Evolutionary conservation across 768 basidiomycete species (phyloP), one percentile per base, ranked within the genome.

Genomic region (Mycena maculata): DNA sequence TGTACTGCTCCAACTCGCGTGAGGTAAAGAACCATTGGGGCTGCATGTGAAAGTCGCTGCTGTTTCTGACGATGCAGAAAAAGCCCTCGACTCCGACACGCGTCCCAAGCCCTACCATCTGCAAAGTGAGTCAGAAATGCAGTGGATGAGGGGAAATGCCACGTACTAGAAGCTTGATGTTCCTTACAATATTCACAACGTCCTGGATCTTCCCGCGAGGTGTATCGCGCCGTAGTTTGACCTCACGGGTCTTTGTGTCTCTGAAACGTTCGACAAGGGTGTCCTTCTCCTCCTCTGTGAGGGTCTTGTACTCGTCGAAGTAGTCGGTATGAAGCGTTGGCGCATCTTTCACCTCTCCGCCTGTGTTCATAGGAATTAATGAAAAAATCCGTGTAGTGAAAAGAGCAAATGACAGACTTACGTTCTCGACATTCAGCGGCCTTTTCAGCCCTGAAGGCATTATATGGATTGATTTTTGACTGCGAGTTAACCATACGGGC

Each of bases 1-100:
- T 62, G 56, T 73, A 73, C 4, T 70, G 47, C 1, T 42, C 48
- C 11, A 73, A 27, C 41, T 59, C 65, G 16, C 58, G 20, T 2
- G 44, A 47, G 0, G 73, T 72, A 57, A 75, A 75, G 52, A 57
- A 71, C 74, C 74, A 74, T 23, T 49, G 23, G 1, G 73, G 74
- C 1, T 58, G 49, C 45, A 71, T 67, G 38, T 66, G 42, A 42
- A 60, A 74, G 12, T 67, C 52, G 0, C 66, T 23, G 7, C 50
- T 62, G 33, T 63, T 68, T 4, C 66, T 60, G 9, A 75, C 70
- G n/a, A 75, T 64, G 54, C 71, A 71, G 53, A 75, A 74, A 44
- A 75, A 72, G 15, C 60, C 73, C 50, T 75, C 69, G 10, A 72
- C 50, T 0, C 74, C 70, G 15, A 70, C 65, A 27, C 66, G 71